Evolutionary conservation across 192 early-diverging fungal species (phyloP), one percentile per base, ranked within the genome.

Genomic region (Backusella psychrophila): DNA sequence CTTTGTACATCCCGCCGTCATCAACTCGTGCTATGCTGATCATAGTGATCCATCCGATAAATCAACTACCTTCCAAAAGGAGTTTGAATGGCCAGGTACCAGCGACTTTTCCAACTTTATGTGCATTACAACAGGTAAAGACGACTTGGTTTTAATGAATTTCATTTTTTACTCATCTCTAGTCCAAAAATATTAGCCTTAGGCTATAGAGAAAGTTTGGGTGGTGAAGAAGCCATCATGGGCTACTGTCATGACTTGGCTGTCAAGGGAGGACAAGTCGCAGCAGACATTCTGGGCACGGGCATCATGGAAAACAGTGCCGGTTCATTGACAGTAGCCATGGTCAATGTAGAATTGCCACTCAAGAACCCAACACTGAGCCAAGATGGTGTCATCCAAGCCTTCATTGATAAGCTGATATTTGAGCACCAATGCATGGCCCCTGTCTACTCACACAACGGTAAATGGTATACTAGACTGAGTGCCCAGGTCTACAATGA

Each of bases 271-370:
- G 91, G 89, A 12, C 73, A 85, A 23, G 36, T 79, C 7, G 82
- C 88, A 8, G 87, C 91, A 8, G 78, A 89, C 38, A 88, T 90
- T 36, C 70, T 90, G 11, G 89, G 86, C 4, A 90, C 91, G 0
- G 23, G 82, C 38, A 70, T 85, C 5, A 67, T 93, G 72, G 87
- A 83, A 7, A 87, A 82, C 7, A 72, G 84, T 33, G 86, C 87
- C 53, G 72, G 78, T 21, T 36, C 72, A 5, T 75, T 85, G 46
- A 84, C 87, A 19, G 82, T 74, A 49, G 72, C 79, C 15, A 93
- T 93, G 91, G 86, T 88, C 38, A 93, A 92, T 75, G 82, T 93
- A 26, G 76, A 79, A 12, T 44, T 92, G 0, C 91, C 91, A 6
- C 44, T 87, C 69, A 21, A 56, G 75, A 49, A 77, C 66, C 39